Conservation (phyloP, 805 yeast genomes). For the Tetrapisispora nanseiensis region DNA sequence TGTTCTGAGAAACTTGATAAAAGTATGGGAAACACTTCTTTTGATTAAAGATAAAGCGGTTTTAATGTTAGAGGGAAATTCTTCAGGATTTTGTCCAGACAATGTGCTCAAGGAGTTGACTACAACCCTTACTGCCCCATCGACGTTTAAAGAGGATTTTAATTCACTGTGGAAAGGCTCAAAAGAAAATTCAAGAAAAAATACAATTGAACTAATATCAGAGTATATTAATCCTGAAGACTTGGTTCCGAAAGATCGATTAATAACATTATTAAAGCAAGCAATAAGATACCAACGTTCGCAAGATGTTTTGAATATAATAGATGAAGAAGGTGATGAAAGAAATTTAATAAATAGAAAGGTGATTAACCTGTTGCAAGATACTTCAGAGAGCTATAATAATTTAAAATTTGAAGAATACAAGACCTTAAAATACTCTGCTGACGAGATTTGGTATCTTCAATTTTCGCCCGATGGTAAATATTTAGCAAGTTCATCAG, state of each 20-base stretch:
- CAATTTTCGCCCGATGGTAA: constrained; percentile 71
- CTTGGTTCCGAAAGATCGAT: constrained; percentile 43
- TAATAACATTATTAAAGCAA: constrained; percentile 42
- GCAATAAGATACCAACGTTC: constrained; percentile 40
- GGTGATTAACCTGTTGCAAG: constrained; percentile 8
- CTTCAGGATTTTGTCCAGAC: constrained; percentile 18
- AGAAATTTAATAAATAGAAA: constrained; percentile 9
- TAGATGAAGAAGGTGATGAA: constrained; percentile 16
- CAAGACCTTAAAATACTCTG: constrained; percentile 35
- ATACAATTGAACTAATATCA: constrained; percentile 35
- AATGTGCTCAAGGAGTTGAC: constrained; percentile 24
- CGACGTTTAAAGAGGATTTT: constrained; percentile 9
- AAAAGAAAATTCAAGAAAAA: constrained; percentile 30
- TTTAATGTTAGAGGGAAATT: constrained; percentile 6
- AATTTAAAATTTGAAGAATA: constrained; percentile 11
- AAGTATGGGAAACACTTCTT: constrained; percentile 21
- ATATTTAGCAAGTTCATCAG: constrained; percentile 66
- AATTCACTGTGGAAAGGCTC: constrained; percentile 28
- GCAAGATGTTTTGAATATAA: constrained; percentile 28
- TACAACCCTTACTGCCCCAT: constrained; percentile 25
- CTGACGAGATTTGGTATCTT: constrained; percentile 76
- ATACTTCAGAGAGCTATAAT: constrained; percentile 7
- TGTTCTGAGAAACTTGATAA: constrained; percentile 16
- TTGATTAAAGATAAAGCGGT: neutral
- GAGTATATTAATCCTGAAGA: constrained; percentile 41